phyloP scores from a whole-genome alignment of 129 eudicot genomes.

The Deinandra increscens region DNA sequence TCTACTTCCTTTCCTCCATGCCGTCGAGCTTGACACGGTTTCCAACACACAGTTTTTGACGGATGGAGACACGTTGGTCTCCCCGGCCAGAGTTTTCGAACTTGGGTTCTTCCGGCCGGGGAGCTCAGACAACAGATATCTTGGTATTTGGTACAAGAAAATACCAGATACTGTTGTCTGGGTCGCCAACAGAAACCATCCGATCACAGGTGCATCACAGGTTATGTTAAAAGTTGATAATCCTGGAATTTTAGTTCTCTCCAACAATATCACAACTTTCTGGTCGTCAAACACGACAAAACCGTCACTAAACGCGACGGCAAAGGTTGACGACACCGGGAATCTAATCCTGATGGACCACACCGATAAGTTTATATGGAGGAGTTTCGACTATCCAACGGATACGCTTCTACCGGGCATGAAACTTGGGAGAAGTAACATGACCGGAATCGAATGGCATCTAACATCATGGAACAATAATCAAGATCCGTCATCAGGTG shows the following conservation, averaged over 20 bases:
- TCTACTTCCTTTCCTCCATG: not conserved
- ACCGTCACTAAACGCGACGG: not conserved
- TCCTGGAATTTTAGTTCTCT: constrained; percentile 15
- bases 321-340: constrained; percentile 28
- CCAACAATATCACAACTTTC: constrained; percentile 1
- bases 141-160: constrained; percentile 34
- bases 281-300: constrained; percentile 36
- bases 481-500: constrained; percentile 42
- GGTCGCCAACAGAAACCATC: constrained; percentile 32
- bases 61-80: constrained; percentile 40
- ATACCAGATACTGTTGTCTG: constrained; percentile 20
- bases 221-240: constrained; percentile 1
- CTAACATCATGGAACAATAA: constrained; percentile 44
- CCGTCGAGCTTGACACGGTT: constrained; percentile 5
- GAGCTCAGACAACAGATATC: constrained; percentile 17
- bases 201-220: constrained; percentile 19
- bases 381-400: constrained; percentile 46
- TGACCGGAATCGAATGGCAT: constrained; percentile 19
- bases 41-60: constrained; percentile 8
- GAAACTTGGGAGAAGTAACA: constrained; percentile 34
- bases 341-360: constrained; percentile 36
- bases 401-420: constrained; percentile 40
- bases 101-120: constrained; percentile 44
- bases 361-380: constrained; percentile 26
- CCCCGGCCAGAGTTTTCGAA: constrained; percentile 32